These are phyloP conservation scores for Scorias spongiosa DNA, from an alignment of 2,329 filamentous ascomycete genomes.

Conservation along the genomic window DNA sequence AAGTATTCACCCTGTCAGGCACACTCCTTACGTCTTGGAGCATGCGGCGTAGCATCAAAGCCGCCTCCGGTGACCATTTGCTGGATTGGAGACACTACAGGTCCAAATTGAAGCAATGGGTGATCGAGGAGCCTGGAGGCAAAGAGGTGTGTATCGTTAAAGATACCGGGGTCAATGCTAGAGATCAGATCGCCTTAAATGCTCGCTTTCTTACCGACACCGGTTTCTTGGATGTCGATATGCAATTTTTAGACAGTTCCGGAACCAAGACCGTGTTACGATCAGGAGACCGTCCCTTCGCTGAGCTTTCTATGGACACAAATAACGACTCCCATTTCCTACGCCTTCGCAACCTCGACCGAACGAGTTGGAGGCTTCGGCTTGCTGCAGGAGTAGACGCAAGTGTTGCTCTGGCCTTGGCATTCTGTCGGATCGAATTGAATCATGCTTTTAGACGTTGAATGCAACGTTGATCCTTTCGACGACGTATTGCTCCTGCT, in stretches of 20 bases:
- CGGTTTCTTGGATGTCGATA: neutral
- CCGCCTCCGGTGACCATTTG: neutral
- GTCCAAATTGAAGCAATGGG: neutral
- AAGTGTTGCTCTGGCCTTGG: neutral
- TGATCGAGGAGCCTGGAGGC: neutral
- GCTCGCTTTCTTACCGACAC: neutral
- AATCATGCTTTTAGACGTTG: neutral
- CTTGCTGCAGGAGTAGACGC: neutral
- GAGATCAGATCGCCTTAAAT: neutral
- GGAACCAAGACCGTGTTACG: neutral
- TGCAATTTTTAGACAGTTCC: neutral
- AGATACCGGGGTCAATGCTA: neutral
- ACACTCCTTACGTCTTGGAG: neutral
- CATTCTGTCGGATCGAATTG: conserved; percentile 1
- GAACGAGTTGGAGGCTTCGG: conserved; percentile 1
- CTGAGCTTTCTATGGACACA: conserved; percentile 1
- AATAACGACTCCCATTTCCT: neutral
- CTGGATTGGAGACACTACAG: conserved; percentile 1
- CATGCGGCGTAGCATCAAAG: neutral
- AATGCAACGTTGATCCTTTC: no score
- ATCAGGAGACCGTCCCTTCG: neutral
- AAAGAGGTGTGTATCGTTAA: conserved; percentile 1
- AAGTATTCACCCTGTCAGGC: neutral
- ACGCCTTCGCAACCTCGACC: neutral
- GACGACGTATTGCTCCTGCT: no score